A percentile compares a stretch with the other conserved stretches of the same genome.
These are phyloP conservation scores for Rosa rugosa DNA, from an alignment of 306 rosid species.

Conservation along the genomic window DNA sequence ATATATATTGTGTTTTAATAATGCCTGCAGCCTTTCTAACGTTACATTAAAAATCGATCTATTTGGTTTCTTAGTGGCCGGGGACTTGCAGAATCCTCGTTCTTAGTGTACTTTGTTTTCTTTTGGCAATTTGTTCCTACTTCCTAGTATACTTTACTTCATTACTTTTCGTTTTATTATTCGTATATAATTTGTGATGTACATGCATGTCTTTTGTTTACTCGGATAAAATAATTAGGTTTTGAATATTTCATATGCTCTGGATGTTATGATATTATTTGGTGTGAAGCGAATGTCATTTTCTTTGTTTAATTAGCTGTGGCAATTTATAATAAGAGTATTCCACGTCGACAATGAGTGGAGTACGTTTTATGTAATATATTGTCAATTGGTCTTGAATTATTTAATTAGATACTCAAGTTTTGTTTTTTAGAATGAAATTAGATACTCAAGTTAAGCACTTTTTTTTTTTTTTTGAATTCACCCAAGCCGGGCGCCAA, in stretches of 20 bases:
- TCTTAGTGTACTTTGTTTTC: background rate
- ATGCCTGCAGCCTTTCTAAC: background rate
- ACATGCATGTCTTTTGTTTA: background rate
- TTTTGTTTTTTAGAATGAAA: too few species aligned
- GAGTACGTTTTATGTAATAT: too few species aligned
- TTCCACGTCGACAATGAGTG: background rate
- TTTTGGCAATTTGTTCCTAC: background rate
- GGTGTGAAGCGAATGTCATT: background rate
- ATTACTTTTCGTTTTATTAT: background rate
- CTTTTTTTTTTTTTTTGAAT: too few species aligned
- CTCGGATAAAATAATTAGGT: background rate
- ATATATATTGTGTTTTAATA: background rate
- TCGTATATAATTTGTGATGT: background rate
- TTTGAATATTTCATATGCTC: background rate
- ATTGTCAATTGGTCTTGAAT: too few species aligned
- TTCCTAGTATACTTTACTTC: background rate
- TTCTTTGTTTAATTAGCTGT: background rate
- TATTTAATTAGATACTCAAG: too few species aligned
- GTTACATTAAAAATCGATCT: background rate
- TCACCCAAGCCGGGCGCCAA: too few species aligned
- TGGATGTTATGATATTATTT: background rate
- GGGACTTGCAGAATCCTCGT: background rate
- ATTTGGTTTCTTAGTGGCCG: background rate
- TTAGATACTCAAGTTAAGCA: too few species aligned
- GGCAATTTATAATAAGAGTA: background rate